Evolutionary conservation across 2,329 filamentous ascomycete species (phyloP).

Genomic region (Xylariaceae sp.): DNA sequence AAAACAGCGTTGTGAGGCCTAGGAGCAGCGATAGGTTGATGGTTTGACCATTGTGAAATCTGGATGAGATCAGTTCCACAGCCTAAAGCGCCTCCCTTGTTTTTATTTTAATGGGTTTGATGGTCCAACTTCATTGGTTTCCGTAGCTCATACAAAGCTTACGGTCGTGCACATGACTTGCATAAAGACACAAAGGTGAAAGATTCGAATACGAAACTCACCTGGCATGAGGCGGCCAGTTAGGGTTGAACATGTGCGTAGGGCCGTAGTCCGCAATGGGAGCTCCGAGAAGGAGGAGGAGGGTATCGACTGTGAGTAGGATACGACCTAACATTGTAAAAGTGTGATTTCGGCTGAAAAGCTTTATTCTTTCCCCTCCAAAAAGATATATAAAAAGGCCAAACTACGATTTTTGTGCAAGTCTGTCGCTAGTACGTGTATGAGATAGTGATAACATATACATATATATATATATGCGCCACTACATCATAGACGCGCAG

Average conservation of each 20-base stretch:
- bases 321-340: constrained; percentile 45
- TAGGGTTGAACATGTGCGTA: constrained; percentile 51
- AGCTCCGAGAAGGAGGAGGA: constrained; percentile 46
- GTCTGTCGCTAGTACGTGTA: no score
- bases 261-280: constrained; percentile 46
- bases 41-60: constrained; percentile 51
- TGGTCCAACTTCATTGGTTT: background rate
- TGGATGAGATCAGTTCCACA: no score
- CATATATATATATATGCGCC: no score
- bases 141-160: background rate
- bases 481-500: no score
- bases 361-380: no score
- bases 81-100: no score
- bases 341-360: background rate
- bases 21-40: constrained; percentile 49
- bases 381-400: no score
- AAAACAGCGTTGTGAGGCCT: constrained; percentile 47
- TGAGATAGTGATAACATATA: no score
- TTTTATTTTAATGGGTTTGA: no score
- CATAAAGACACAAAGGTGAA: background rate
- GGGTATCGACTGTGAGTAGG: constrained; percentile 48
- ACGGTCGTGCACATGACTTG: background rate
- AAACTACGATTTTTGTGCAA: no score
- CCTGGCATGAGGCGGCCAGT: constrained; percentile 55
- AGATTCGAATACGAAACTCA: constrained; percentile 32